Evolutionary conservation across 148 eudicot genomes (phyloP).

Genomic region (Cornus suecica): DNA sequence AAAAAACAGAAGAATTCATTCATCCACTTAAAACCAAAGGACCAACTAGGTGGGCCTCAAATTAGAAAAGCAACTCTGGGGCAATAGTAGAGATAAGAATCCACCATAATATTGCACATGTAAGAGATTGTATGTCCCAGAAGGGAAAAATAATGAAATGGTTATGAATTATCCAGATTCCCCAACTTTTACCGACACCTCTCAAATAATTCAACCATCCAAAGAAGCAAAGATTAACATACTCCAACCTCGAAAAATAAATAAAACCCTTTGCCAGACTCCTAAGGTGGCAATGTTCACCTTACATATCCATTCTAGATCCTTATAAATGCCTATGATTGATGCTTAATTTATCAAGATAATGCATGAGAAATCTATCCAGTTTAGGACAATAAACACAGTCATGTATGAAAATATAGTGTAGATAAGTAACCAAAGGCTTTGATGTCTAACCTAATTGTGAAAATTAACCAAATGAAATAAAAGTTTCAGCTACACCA

Average conservation of each 20-base stretch:
- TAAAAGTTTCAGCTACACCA: conserved; percentile 10
- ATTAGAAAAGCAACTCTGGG: neutral
- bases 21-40: conserved; percentile 1
- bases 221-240: neutral
- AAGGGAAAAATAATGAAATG: neutral
- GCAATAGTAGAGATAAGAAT: neutral
- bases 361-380: neutral
- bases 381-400: neutral
- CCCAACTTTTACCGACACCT: neutral
- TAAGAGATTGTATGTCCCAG: neutral
- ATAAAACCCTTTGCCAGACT: neutral
- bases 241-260: neutral
- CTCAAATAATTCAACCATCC: neutral
- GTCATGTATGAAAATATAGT: neutral
- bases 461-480: neutral
- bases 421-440: neutral
- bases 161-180: neutral
- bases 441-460: neutral
- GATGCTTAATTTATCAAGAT: neutral
- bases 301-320: neutral
- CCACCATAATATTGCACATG: neutral
- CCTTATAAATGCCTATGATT: neutral
- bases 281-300: neutral
- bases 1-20: neutral
- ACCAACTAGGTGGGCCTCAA: neutral